Base-by-base conservation (phyloP, 2,329 filamentous ascomycete genomes). In the Sarocladium brachiariae region DNA sequence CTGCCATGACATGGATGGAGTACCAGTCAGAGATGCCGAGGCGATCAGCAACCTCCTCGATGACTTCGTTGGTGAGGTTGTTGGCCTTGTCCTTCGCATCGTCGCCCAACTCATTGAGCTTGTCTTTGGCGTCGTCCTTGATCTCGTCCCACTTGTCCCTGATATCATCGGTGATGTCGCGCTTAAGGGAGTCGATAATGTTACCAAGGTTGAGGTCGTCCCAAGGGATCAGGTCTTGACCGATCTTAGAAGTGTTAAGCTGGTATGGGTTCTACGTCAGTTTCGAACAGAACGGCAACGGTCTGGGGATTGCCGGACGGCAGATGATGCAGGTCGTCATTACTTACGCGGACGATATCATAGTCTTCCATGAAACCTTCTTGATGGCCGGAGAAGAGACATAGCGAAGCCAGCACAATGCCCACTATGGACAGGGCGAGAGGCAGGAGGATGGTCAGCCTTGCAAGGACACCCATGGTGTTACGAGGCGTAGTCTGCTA, bases 11-110 rank as follows among this genome's bases (percentile, higher is more conserved):
- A 55, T 77, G 74, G 25, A 77, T 53, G 14, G 73, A 76, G 56
- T 77, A 77, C 74, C 74, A 77, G 53, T 77, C 65, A 1, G 69
- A 67, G 51, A 77, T 69, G 21, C 74, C 73, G 24, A 77, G 61
- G n/a, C 66, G 63, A 11, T 67, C 63, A 46, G 67, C 63, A 41
- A 75, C 48, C 49, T 70, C 56, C 51, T 70, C 72, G 33, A 68
- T 68, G 34, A 70, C 54, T 7, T 70, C 63, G 51, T 69, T 65
- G 4, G 64, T 62, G 30, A 74, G 58, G 27, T 71, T 62, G 55
- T 70, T 70, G 53, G 74, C 52, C 39, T 65, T 60, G 37, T 67
- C 65, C 46, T 63, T 68, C 33, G 70, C 54, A 9, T 69, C 63
- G 51, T 69, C 65, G 2, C 63, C 61, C 27, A 74, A 58, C 21